Base-by-base conservation (phyloP, 2,329 filamentous ascomycete species). In the Coniochaeta pulveracea region DNA sequence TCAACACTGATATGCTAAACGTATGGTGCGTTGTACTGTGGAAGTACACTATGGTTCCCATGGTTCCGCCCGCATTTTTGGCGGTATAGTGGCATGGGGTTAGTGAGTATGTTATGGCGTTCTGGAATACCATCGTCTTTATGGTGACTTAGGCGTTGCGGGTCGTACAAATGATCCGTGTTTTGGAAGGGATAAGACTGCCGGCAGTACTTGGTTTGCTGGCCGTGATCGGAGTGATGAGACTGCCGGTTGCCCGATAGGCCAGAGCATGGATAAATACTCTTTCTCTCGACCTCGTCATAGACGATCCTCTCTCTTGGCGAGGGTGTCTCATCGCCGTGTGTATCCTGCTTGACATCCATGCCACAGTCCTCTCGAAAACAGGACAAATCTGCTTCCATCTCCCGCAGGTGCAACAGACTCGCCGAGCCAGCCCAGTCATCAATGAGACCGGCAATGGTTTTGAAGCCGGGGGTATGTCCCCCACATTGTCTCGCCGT, bases 401-500 rank as follows among this genome's bases (percentile, higher is more conserved):
- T 72, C 39, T 75, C 68, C 40, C 64, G 60, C 18, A 79, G 56
- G 27, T 66, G 63, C 25, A 79, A 51, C 19, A 63, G 62, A 9
- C 66, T 40, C 10, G 40, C 66, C 10, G 58, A 57, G 1, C 73
- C 71, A 17, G 71, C 69, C 74, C 75, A 80, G 18, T 58, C 51
- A 41, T 79, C 73, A 35, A 80, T 74, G n/a, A 70, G 52, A 17
- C 55, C 56, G 18, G 73, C 74, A 40, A 80, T 78, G 28, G 57
- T 58, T 18, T 60, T 58, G 43, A 80, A 80, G 2, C 72, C 75
- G 2, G 58, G 48, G 2, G 75, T 79, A 42, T 80, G 75, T 1
- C 75, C 75, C 9, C 72, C 73, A 26, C 62, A 58, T 16, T 60
- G 54, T 22, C 64, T 56, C 0, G 73, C 73, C 26, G 64, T 60